Base-by-base conservation (phyloP, 1,139 yeast species). In the Suhomyces choctaworum region DNA sequence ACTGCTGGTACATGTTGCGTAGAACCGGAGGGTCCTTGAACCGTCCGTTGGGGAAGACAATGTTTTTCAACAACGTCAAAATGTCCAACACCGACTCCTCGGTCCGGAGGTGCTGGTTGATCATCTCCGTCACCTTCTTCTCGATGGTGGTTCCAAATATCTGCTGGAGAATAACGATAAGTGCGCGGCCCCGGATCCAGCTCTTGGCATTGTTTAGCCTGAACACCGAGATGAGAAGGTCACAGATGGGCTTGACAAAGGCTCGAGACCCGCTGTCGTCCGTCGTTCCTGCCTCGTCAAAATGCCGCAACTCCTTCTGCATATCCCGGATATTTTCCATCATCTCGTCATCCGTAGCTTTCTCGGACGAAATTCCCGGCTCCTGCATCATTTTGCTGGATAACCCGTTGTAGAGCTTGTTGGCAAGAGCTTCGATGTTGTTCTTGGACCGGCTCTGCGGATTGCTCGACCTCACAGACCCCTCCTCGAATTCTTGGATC, bases 91-190 rank as follows among this genome's bases (percentile, higher is more conserved):
- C 52, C 19, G 66, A 70, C 16, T 70, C 76, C 34, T 78, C 81
- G 5, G 74, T 66, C 27, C 71, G 48, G 3, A 65, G 23, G 31
- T 53, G 57, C n/a, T 37, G 36, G 6, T 72, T 39, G 56, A 56
- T 41, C 53, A 65, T 49, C 49, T 70, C 56, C 70, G 70, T 46
- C 7, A 82, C 73, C 43, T 82, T 82, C 51, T 78, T 80, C 52
- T 90, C 97, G 38, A 89, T 82, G 0, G 97, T 84, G 3, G 95
- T 87, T 0, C 97, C 97, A 35, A 90, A 72, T 1, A 90, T 58
- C 56, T 88, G 96, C 56, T 89, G 97, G 27, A 89, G 65, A 3
- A 90, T 78, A 3, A 88, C 80, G 25, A 89, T 73, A 4, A 88
- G 69, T 0, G 97, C 96, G 32, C 90, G 68, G 0, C 96, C 97